Conservation (phyloP, 2,329 filamentous ascomycete species). For the Aphanoascus verrucosus region DNA sequence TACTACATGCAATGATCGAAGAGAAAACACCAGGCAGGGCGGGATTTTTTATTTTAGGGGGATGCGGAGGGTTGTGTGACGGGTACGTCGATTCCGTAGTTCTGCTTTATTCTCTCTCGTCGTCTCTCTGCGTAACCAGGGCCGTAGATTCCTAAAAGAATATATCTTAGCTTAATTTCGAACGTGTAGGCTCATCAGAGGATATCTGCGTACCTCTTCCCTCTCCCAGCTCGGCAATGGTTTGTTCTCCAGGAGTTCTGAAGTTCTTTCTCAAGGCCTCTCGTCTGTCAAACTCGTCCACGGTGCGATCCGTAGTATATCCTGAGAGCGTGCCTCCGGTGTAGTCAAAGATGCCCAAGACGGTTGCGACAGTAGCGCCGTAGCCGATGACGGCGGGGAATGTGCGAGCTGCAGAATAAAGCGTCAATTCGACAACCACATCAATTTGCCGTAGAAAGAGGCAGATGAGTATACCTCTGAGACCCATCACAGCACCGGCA, state of each 20-base stretch:
- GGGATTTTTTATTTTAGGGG: conserved; percentile 1
- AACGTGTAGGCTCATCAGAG: background rate
- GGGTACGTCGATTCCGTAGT: conserved; percentile 76
- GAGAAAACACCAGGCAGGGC: background rate
- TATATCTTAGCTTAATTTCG: conserved; percentile 12
- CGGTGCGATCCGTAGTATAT: conserved; percentile 43
- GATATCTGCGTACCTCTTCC: conserved; percentile 57
- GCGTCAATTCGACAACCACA: background rate
- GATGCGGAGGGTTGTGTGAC: conserved; percentile 42
- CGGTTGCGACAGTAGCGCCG: conserved; percentile 48
- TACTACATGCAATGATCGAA: conserved; percentile 14
- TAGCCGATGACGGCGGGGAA: conserved; percentile 62
- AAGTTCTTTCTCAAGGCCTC: conserved; percentile 62
- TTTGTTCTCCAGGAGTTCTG: conserved; percentile 66
- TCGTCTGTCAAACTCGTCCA: conserved; percentile 67
- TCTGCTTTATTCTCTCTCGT: conserved; percentile 68
- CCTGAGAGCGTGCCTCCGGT: conserved; percentile 54
- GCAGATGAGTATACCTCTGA: conserved; percentile 50
- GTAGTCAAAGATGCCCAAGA: conserved; percentile 56
- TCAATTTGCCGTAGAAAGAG: no score
- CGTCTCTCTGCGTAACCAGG: conserved; percentile 79
- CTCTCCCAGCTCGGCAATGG: conserved; percentile 70
- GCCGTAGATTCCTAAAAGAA: conserved; percentile 57
- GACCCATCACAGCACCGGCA: conserved; percentile 59
- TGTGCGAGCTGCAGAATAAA: conserved; percentile 42